Base-by-base conservation (phyloP, 495 filamentous ascomycete species). In the Penicillium cinerascens region DNA sequence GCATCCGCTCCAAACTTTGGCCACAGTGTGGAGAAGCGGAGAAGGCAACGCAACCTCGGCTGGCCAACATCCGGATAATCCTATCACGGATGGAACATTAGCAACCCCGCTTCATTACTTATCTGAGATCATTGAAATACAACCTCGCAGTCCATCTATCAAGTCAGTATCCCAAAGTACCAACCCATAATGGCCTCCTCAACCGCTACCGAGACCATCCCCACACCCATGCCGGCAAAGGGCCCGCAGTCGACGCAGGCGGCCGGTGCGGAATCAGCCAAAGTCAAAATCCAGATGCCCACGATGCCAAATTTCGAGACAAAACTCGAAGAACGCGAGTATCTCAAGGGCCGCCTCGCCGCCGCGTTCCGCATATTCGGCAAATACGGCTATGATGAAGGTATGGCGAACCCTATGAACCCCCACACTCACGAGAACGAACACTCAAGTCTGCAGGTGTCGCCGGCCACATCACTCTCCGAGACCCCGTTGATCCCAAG, bases 331-430 rank as follows among this genome's bases (percentile, higher is more conserved):
- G 83, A 87, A 65, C 74, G 84, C 8, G 78, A 81, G 36, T 87
- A 83, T 54, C 73, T 85, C 40, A 88, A 88, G 62, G 81, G 81
- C 38, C 73, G 83, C 8, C 72, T 89, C 11, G 85, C 82, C 6
- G 77, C 82, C 3, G 86, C 85, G 11, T 87, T 87, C 60, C 71
- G 85, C 20, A 84, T 89, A 47, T 87, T 89, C 49, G 85, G 82
- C 7, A 84, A 87, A 61, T 75, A 80, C 47, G 83, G 83, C 16
- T 87, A 82, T 54, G 83, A 86, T 47, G 83, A 86, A 60, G 78
- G 78, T 69, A 59, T 17, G 27, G 39, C 8, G 11, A 25, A 18
- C 39, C 26, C n/a, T 3, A 9, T 29, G 7, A 29, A 26, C 25
- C 26, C 22, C 6, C 22, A 23, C 22, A 23, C 6, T 23, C 22